A percentile compares a stretch with the other conserved stretches of the same genome.
Conservation (phyloP, 768 basidiomycete genomes). For the Cyclocybe aegerita region DNA sequence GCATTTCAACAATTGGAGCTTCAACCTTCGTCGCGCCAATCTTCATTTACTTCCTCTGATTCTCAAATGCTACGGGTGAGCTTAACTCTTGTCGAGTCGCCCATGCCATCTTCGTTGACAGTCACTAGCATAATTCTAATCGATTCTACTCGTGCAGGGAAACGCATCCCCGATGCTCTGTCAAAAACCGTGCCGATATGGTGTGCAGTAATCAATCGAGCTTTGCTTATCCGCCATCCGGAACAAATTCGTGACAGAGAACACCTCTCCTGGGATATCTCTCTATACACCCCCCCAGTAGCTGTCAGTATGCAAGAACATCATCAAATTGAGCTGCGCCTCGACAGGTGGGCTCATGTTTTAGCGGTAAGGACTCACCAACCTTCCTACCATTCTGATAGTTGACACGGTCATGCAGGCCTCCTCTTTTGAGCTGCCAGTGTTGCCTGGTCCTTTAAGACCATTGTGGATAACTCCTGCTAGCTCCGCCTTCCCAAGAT, state of each 20-base stretch:
- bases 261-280: slow-evolving; percentile 47
- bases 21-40: slow-evolving; percentile 83
- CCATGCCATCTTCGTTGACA: background rate
- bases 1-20: slow-evolving; percentile 81
- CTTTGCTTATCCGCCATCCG: slow-evolving; percentile 37
- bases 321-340: slow-evolving; percentile 62
- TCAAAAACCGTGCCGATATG: slow-evolving; percentile 94
- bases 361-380: slow-evolving; percentile 52
- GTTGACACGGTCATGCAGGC: slow-evolving; percentile 34
- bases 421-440: slow-evolving; percentile 71
- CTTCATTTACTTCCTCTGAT: slow-evolving; percentile 70
- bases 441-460: slow-evolving; percentile 63
- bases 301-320: slow-evolving; percentile 77
- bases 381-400: no score
- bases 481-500: slow-evolving; percentile 45
- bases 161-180: slow-evolving; percentile 91
- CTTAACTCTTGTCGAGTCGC: slow-evolving; percentile 4
- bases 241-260: slow-evolving; percentile 9
- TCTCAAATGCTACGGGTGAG: slow-evolving; percentile 58
- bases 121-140: slow-evolving; percentile 71
- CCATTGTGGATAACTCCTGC: slow-evolving; percentile 89
- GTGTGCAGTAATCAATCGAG: slow-evolving; percentile 87
- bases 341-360: slow-evolving; percentile 69
- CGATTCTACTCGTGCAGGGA: slow-evolving; percentile 91
- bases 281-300: slow-evolving; percentile 70